These are phyloP conservation scores for Rhodocollybia butyracea DNA, from an alignment of 768 basidiomycete species.

Conservation along the genomic window DNA sequence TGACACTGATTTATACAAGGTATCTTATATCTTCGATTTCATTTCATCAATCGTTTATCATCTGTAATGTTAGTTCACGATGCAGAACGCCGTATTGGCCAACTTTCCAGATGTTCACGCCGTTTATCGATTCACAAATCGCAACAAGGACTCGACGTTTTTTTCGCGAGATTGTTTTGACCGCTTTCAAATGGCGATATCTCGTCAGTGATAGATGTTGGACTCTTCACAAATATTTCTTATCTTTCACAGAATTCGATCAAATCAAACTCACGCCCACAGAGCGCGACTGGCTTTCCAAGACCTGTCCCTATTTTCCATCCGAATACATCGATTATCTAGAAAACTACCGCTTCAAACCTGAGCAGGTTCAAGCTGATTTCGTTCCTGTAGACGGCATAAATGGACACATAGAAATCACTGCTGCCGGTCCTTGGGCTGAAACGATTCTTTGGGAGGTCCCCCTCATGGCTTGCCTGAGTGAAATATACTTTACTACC, in stretches of 20 bases:
- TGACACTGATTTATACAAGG: conserved; percentile 96
- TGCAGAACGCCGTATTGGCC: conserved; percentile 88
- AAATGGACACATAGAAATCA: conserved; percentile 69
- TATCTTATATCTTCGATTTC: conserved; percentile 20
- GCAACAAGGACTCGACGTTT: conserved; percentile 49
- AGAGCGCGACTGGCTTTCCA: conserved; percentile 67
- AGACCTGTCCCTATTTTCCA: conserved; percentile 72
- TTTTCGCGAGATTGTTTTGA: conserved; percentile 71
- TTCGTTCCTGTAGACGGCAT: conserved; percentile 60
- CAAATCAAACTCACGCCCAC: conserved; percentile 52
- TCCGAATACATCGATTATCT: conserved; percentile 77
- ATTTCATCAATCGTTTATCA: not conserved
- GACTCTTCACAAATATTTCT: conserved; percentile 3
- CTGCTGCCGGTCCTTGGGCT: conserved; percentile 67
- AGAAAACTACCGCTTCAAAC: conserved; percentile 62
- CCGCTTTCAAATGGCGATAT: conserved; percentile 50
- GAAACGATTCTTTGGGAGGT: conserved; percentile 96
- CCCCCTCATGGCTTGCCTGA: conserved; percentile 88
- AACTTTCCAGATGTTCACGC: conserved; percentile 73
- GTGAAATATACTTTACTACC: conserved; percentile 81
- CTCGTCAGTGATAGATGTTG: conserved; percentile 37
- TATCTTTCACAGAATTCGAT: conserved; percentile 61
- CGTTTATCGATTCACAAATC: conserved; percentile 80
- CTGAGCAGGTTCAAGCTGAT: conserved; percentile 62
- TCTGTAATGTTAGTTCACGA: conserved; percentile 63